Evolutionary conservation across 2,329 filamentous ascomycete genomes (phyloP).

Genomic region (Exophiala viscosa): DNA sequence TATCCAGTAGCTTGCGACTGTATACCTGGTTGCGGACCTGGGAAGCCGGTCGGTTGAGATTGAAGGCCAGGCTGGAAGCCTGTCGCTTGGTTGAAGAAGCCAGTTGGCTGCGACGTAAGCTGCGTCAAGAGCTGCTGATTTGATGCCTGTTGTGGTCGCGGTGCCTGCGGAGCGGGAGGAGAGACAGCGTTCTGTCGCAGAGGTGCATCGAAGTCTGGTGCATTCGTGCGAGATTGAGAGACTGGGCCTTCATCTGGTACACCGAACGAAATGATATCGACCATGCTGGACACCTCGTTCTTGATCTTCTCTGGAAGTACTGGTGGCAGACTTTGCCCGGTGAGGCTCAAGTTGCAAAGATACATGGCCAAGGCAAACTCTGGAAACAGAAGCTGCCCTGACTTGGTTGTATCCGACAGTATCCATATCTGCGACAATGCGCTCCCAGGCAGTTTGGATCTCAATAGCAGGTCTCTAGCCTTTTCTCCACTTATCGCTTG

Average conservation of each 20-base stretch:
- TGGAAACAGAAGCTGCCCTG: conserved; percentile 91
- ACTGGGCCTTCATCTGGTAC: conserved; percentile 67
- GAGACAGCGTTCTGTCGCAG: conserved; percentile 47
- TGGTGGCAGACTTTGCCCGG: conserved; percentile 74
- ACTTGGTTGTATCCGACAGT: conserved; percentile 90
- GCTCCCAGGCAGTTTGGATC: conserved; percentile 82
- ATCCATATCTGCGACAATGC: conserved; percentile 93
- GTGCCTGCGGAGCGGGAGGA: conserved; percentile 58
- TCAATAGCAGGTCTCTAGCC: conserved; percentile 80
- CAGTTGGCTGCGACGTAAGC: conserved; percentile 52
- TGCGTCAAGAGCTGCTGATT: conserved; percentile 60
- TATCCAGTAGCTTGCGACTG: conserved; percentile 70
- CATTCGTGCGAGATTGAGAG: conserved; percentile 57
- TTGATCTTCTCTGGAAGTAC: conserved; percentile 77
- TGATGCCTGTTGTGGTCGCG: conserved; percentile 67
- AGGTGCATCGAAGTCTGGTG: conserved; percentile 65
- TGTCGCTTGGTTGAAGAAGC: conserved; percentile 60
- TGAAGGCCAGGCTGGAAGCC: conserved; percentile 56
- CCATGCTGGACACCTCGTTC: conserved; percentile 99
- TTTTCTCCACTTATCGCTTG: conserved; percentile 88
- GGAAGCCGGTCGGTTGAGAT: conserved; percentile 39
- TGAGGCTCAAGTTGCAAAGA: conserved; percentile 88
- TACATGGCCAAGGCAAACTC: conserved; percentile 99
- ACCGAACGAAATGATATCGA: conserved; percentile 97
- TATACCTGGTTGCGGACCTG: conserved; percentile 39